Base-by-base conservation (phyloP, 2,329 filamentous ascomycete genomes). In the Setomelanomma holmii region DNA sequence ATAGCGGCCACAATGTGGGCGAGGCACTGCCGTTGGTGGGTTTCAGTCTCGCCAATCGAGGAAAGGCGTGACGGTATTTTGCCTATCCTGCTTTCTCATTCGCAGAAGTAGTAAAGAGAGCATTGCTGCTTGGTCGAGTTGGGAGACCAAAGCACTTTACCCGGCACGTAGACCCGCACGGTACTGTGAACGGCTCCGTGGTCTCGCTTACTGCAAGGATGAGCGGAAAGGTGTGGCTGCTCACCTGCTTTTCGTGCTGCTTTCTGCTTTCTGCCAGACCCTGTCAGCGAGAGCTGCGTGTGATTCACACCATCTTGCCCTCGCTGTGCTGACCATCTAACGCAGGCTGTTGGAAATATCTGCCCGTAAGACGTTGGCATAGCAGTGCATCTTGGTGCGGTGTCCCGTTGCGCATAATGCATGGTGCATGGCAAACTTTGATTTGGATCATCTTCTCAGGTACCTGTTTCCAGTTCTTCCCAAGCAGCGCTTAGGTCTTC, bases 151-250 rank as follows among this genome's bases (percentile, higher is more conserved):
- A 54, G 35, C 56, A 59, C 52, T 68, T 71, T 71, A 71, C 61
- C 66, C 67, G 67, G 67, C 49, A 60, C 50, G 53, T 50, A 68
- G 63, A 63, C 34, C 66, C 64, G 65, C 66, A 64, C 61, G 55
- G 64, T 54, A 52, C 64, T 53, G 46, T 48, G 38, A 36, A 42
- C 53, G 55, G 56, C 53, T 55, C 54, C 48, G n/a, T 38, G 33
- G 41, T 47, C 49, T 63, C 60, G 61, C 58, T 63, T 62, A 58
- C 30, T 44, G 44, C 49, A 35, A 55, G 40, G 49, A 35, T 44
- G 44, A 48, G 41, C 56, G 53, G 35, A 46, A 46, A 45, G 40
- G 35, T 38, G 49, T 54, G 51, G 54, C 33, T 55, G 53, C 58
- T 55, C 35, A 12, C 10, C n/a, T 19, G 10, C 17, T 21, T 19